These are phyloP conservation scores for Rosa lucieae DNA, from an alignment of 306 rosid species.

Conservation along the genomic window DNA sequence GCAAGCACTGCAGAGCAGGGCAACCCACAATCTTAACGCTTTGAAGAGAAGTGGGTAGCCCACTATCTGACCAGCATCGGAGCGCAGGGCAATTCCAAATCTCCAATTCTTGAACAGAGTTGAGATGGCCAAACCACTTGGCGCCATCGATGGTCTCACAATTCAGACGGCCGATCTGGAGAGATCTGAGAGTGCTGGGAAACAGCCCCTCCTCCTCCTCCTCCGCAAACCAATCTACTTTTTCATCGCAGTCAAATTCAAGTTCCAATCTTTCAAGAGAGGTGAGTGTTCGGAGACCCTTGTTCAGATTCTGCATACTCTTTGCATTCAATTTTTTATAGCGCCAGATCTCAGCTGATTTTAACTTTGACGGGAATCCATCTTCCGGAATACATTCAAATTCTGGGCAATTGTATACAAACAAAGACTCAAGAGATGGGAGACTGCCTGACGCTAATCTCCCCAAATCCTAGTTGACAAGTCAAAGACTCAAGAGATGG, in stretches of 20 bases:
- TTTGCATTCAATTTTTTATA: too few species aligned
- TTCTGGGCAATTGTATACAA: too few species aligned
- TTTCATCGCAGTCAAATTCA: neutral
- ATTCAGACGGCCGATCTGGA: neutral
- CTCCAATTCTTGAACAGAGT: neutral
- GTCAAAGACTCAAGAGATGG: too few species aligned
- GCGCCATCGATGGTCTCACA: neutral
- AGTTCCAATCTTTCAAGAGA: too few species aligned
- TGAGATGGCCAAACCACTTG: constrained; percentile 23
- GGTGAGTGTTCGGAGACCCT: too few species aligned
- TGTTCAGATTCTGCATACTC: too few species aligned
- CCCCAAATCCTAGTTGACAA: too few species aligned
- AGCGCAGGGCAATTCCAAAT: neutral
- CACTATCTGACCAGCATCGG: neutral
- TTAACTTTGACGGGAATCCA: too few species aligned
- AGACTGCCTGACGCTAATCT: too few species aligned
- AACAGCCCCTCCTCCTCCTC: neutral
- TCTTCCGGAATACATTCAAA: too few species aligned
- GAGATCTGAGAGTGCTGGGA: neutral
- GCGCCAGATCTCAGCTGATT: too few species aligned
- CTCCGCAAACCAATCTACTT: neutral
- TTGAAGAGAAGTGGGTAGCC: constrained; percentile 14
- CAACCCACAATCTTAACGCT: accelerated
- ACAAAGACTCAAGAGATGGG: too few species aligned
- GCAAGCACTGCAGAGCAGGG: neutral